These are phyloP conservation scores for Rhizopogon vinicolor DNA, from an alignment of 768 basidiomycete genomes.

Conservation along the genomic window DNA sequence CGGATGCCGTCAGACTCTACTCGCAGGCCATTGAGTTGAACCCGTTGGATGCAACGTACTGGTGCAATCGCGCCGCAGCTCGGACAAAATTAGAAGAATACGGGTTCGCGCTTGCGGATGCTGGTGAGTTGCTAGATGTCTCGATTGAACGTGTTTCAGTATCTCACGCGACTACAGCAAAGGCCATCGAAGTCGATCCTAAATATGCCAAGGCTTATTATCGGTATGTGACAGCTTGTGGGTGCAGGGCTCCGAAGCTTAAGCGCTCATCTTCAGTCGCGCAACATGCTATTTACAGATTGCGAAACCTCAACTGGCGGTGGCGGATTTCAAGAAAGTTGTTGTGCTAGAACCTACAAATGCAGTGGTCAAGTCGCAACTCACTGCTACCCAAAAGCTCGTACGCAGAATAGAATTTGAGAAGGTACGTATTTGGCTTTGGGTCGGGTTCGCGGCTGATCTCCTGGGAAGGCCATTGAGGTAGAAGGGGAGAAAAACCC, in stretches of 20 bases:
- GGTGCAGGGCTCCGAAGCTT: background rate
- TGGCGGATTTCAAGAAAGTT: constrained; percentile 85
- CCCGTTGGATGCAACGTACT: constrained; percentile 82
- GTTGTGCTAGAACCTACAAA: constrained; percentile 84
- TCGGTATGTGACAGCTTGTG: constrained; percentile 40
- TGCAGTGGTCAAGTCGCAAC: constrained; percentile 69
- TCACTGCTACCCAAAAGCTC: constrained; percentile 87
- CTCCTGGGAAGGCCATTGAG: constrained; percentile 70
- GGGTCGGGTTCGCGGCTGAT: background rate
- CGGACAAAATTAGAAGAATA: constrained; percentile 92
- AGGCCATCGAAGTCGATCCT: constrained; percentile 84
- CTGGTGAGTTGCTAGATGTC: constrained; percentile 49
- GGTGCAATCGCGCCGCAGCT: constrained; percentile 92
- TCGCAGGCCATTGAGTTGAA: constrained; percentile 83
- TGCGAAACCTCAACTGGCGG: constrained; percentile 79
- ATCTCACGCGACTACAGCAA: constrained; percentile 39
- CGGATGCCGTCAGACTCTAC: constrained; percentile 73
- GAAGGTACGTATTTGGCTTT: constrained; percentile 46
- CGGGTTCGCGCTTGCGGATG: constrained; percentile 87
- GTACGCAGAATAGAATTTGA: constrained; percentile 89
- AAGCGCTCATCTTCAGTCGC: constrained; percentile 44
- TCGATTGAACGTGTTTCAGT: background rate
- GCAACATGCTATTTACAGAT: constrained; percentile 90
- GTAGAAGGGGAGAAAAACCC: constrained; percentile 84
- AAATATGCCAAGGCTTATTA: constrained; percentile 90